These are phyloP conservation scores for Coemansia javaensis DNA, from an alignment of 192 early-diverging fungal genomes.

Conservation along the genomic window DNA sequence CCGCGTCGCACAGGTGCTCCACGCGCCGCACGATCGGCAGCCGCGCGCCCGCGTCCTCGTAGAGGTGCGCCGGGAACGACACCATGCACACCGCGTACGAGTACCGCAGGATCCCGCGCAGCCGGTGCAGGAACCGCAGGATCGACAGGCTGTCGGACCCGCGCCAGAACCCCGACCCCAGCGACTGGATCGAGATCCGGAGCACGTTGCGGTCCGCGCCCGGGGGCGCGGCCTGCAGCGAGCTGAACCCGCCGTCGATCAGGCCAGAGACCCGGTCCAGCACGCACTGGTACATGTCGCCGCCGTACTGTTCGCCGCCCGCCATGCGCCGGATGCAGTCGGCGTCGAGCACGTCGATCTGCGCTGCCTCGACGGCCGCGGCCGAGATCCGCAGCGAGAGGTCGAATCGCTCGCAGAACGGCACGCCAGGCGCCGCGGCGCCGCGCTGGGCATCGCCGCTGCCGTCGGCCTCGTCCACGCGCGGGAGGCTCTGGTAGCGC, in stretches of 20 bases:
- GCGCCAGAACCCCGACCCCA: slow-evolving; percentile 79
- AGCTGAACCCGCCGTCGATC: slow-evolving; percentile 66
- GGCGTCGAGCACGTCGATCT: slow-evolving; percentile 49
- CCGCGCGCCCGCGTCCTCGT: slow-evolving; percentile 47
- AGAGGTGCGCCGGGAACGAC: slow-evolving; percentile 77
- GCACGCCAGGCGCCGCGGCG: slow-evolving; percentile 23
- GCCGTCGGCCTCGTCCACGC: slow-evolving; percentile 6
- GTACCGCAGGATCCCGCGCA: slow-evolving; percentile 73
- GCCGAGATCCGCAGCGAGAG: slow-evolving; percentile 70
- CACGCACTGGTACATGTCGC: slow-evolving; percentile 35
- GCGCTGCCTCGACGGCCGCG: slow-evolving; percentile 54
- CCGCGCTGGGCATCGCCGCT: neutral
- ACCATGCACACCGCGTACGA: slow-evolving; percentile 71
- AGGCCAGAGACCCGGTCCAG: slow-evolving; percentile 53
- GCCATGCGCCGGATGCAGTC: slow-evolving; percentile 11
- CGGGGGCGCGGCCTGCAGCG: slow-evolving; percentile 23
- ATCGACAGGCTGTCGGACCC: slow-evolving; percentile 53
- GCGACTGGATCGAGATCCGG: slow-evolving; percentile 73
- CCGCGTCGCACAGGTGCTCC: slow-evolving; percentile 79
- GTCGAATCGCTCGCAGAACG: slow-evolving; percentile 83
- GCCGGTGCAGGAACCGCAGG: slow-evolving; percentile 64
- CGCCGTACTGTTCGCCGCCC: slow-evolving; percentile 5
- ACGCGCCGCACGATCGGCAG: slow-evolving; percentile 59
- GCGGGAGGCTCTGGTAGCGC: slow-evolving; percentile 83
- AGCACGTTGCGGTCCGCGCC: slow-evolving; percentile 59